These are phyloP conservation scores for Eleusine coracana DNA, from an alignment of 176 grass and related monocot genomes.

Conservation along the genomic window DNA sequence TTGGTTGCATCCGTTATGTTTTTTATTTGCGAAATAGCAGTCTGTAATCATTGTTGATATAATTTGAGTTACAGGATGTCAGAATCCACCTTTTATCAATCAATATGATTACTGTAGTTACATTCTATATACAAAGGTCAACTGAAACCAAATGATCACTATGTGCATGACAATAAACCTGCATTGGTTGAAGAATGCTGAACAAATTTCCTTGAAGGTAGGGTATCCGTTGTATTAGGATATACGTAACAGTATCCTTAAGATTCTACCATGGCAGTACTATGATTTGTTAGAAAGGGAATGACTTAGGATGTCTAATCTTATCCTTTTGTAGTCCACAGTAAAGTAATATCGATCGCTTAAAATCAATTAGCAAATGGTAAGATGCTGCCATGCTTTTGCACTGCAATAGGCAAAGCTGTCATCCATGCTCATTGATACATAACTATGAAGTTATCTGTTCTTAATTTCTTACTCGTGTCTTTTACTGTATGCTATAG, in stretches of 20 bases:
- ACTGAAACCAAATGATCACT: slow-evolving; percentile 1
- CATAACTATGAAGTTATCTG: not conserved
- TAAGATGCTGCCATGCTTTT: not conserved
- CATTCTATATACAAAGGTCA: not conserved
- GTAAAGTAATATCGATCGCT: not conserved
- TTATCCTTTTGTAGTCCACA: not conserved
- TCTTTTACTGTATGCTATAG: slow-evolving; percentile 47
- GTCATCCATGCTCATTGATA: not conserved
- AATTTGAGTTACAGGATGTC: not conserved
- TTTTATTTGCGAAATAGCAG: not conserved
- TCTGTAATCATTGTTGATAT: not conserved
- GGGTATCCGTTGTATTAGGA: not conserved
- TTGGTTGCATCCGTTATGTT: not conserved
- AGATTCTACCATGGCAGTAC: not conserved
- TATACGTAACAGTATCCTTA: not conserved
- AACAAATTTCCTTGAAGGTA: not conserved
- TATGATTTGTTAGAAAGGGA: not conserved
- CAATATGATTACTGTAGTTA: not conserved
- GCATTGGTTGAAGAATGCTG: slow-evolving; percentile 14
- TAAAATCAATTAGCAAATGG: not conserved
- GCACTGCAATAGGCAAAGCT: not conserved
- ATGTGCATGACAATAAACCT: slow-evolving; percentile 1
- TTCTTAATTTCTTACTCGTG: not conserved
- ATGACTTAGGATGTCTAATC: not conserved
- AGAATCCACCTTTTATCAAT: not conserved